phyloP scores from a whole-genome alignment of 2,329 filamentous ascomycete species.

The Calonectria montana region DNA sequence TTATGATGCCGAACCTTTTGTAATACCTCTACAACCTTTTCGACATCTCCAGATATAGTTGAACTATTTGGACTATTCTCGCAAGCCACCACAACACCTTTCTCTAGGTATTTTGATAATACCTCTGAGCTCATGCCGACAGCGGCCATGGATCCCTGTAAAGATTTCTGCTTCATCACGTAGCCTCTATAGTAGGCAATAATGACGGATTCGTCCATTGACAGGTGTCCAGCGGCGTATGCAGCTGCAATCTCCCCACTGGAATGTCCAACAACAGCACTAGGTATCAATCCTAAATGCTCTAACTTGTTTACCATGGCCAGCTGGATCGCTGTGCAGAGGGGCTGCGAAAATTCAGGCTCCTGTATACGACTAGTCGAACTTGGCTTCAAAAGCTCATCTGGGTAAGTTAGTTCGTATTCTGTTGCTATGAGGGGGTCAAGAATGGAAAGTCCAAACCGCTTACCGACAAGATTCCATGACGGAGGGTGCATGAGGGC shows the following conservation, averaged over 20 bases:
- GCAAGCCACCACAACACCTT: background rate
- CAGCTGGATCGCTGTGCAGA: background rate
- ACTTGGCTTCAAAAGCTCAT: background rate
- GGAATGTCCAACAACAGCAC: constrained; percentile 2
- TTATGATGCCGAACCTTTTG: too few relatives aligned
- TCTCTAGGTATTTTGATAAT: background rate
- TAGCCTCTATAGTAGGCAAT: background rate
- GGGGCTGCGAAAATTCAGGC: background rate
- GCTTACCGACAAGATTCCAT: background rate
- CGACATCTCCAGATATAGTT: background rate
- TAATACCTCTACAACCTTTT: background rate
- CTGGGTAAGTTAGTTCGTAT: background rate
- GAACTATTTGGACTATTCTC: background rate
- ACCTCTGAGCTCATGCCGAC: background rate
- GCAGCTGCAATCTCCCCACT: constrained; percentile 3
- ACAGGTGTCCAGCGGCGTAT: background rate
- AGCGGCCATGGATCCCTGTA: background rate
- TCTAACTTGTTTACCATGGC: background rate
- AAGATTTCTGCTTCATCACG: background rate
- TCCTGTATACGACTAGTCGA: background rate
- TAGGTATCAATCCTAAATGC: background rate
- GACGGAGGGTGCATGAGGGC: background rate
- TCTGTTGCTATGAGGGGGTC: too few relatives aligned
- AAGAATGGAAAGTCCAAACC: too few relatives aligned
- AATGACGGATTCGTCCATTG: background rate